Conservation (phyloP, 768 basidiomycete genomes). For the Mycena metata region DNA sequence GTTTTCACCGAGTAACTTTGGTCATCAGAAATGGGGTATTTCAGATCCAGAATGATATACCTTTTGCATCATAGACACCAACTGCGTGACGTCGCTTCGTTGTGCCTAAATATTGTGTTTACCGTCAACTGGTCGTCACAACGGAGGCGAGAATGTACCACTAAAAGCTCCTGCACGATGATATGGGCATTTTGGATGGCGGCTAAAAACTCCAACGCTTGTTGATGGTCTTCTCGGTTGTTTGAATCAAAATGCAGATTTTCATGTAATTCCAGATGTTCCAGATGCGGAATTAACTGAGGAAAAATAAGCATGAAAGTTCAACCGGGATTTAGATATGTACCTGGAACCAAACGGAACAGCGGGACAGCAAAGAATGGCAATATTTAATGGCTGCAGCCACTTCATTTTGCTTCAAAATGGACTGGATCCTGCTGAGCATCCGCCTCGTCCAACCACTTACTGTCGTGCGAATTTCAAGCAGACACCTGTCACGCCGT, state of each 20-base stretch:
- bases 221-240: conserved; percentile 55
- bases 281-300: conserved; percentile 60
- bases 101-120: too few species aligned
- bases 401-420: too few species aligned
- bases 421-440: background rate
- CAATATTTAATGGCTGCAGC: background rate
- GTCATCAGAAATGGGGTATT: background rate
- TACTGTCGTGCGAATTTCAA: background rate
- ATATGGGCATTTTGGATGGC: conserved; percentile 57
- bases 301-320: background rate
- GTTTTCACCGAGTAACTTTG: conserved; percentile 51
- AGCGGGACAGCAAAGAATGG: background rate
- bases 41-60: conserved; percentile 41
- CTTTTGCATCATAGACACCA: conserved; percentile 65
- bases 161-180: conserved; percentile 48
- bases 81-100: conserved; percentile 49
- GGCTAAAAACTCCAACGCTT: conserved; percentile 57
- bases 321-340: conserved; percentile 44
- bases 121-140: too few species aligned
- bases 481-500: too few species aligned
- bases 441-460: background rate
- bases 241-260: conserved; percentile 56
- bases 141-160: too few species aligned
- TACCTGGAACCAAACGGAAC: conserved; percentile 27
- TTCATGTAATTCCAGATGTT: conserved; percentile 61